These are phyloP conservation scores for Colletotrichum musae DNA, from an alignment of 2,329 filamentous ascomycete genomes.

Conservation along the genomic window DNA sequence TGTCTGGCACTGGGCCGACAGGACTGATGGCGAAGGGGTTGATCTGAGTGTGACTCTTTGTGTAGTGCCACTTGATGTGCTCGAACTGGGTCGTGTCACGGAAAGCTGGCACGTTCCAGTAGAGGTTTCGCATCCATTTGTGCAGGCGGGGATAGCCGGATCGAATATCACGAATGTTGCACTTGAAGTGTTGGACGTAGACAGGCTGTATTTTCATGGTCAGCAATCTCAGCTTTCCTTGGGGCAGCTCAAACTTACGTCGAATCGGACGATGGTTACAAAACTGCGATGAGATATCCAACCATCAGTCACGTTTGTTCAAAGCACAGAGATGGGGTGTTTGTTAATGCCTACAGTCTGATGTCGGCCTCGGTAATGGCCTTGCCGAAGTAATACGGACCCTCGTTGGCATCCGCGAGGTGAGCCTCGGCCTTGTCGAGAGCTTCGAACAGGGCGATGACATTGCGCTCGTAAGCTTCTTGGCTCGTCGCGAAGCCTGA, in stretches of 20 bases:
- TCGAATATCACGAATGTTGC: slow-evolving; percentile 88
- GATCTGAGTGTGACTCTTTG: slow-evolving; percentile 74
- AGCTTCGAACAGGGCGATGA: slow-evolving; percentile 78
- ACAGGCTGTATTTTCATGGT: slow-evolving; percentile 61
- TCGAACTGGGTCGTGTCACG: slow-evolving; percentile 88
- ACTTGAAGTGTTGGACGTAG: slow-evolving; percentile 92
- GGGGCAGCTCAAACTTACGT: slow-evolving; percentile 55
- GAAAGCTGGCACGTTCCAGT: slow-evolving; percentile 88
- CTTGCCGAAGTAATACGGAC: slow-evolving; percentile 83
- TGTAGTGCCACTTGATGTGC: slow-evolving; percentile 90
- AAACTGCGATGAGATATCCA: slow-evolving; percentile 57
- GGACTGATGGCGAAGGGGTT: slow-evolving; percentile 84
- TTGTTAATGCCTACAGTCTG: slow-evolving; percentile 65
- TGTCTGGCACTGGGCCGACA: slow-evolving; percentile 85
- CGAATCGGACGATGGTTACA: slow-evolving; percentile 81
- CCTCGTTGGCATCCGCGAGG: slow-evolving; percentile 62
- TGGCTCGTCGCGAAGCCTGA: slow-evolving; percentile 89
- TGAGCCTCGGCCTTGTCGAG: slow-evolving; percentile 84
- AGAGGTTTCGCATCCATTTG: slow-evolving; percentile 84
- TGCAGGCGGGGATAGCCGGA: slow-evolving; percentile 87
- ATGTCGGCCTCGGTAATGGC: slow-evolving; percentile 87
- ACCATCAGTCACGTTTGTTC: background rate
- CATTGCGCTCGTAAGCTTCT: slow-evolving; percentile 84
- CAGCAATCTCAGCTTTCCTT: background rate
- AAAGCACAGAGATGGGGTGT: slow-evolving; percentile 24